Conservation (phyloP, 2,329 filamentous ascomycete genomes). For the Pseudocercospora fijiensis region DNA sequence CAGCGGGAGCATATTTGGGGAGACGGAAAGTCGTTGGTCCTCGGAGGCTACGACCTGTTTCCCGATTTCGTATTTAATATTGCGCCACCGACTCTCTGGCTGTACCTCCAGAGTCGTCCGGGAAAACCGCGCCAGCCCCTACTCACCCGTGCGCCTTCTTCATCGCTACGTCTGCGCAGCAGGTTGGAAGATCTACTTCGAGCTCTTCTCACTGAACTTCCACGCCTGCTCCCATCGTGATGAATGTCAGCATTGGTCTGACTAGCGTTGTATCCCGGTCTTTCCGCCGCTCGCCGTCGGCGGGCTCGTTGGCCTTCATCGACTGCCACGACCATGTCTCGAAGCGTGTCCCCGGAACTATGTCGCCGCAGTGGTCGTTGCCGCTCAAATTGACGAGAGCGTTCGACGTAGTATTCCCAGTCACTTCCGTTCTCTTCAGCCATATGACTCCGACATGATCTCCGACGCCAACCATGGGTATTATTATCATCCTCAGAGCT, state of each 20-base stretch:
- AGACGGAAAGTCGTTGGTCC: too few species aligned
- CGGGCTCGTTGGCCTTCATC: not conserved
- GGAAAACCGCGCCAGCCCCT: not conserved
- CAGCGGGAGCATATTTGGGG: too few species aligned
- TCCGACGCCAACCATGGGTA: not conserved
- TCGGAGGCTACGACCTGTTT: not conserved
- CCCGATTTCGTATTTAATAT: not conserved
- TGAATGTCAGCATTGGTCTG: not conserved
- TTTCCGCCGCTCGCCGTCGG: not conserved
- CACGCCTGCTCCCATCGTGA: not conserved
- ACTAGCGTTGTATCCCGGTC: not conserved
- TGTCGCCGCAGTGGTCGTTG: not conserved
- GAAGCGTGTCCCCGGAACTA: not conserved
- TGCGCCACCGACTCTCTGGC: not conserved
- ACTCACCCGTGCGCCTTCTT: not conserved
- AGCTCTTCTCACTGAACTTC: not conserved
- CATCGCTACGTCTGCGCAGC: not conserved
- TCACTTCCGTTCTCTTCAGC: not conserved
- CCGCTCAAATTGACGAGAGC: not conserved
- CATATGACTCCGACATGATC: not conserved
- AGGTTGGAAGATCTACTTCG: not conserved
- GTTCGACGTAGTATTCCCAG: not conserved
- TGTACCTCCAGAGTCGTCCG: not conserved
- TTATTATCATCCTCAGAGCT: not conserved
- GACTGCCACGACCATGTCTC: not conserved